These are phyloP conservation scores for Hygrocybe coccinea DNA, from an alignment of 768 basidiomycete genomes.

Conservation along the genomic window DNA sequence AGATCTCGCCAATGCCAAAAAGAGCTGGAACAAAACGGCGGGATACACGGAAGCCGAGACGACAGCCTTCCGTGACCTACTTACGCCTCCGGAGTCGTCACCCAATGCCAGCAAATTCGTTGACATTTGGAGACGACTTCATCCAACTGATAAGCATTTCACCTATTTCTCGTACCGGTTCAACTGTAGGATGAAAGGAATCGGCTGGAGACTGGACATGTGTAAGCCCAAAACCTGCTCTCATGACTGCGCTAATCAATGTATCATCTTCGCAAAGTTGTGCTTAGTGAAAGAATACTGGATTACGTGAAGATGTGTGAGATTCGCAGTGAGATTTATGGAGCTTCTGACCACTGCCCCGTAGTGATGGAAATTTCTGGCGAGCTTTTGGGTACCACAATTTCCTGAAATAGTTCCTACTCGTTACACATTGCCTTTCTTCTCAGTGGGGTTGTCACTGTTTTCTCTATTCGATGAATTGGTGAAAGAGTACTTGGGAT, in stretches of 20 bases:
- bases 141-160: conserved; percentile 69
- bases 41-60: conserved; percentile 85
- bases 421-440: no score
- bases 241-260: neutral
- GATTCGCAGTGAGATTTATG: conserved; percentile 79
- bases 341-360: conserved; percentile 84
- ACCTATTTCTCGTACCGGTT: conserved; percentile 84
- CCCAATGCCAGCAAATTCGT: conserved; percentile 49
- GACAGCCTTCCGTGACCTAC: conserved; percentile 62
- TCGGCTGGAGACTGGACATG: conserved; percentile 86
- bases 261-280: conserved; percentile 42
- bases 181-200: conserved; percentile 71
- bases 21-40: conserved; percentile 84
- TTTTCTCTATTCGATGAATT: no score
- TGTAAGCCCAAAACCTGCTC: conserved; percentile 41
- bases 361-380: conserved; percentile 70
- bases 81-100: conserved; percentile 42
- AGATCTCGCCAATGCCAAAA: conserved; percentile 67
- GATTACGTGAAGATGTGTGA: conserved; percentile 74
- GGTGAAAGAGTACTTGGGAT: no score
- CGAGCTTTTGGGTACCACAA: neutral
- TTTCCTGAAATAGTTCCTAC: neutral
- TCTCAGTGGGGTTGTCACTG: no score
- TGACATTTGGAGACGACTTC: conserved; percentile 73
- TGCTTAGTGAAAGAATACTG: conserved; percentile 65